A percentile compares a stretch with the other conserved stretches of the same genome.
Evolutionary conservation across 208 protist species (phyloP).

Genomic region (Trypanosoma vivax): DNA sequence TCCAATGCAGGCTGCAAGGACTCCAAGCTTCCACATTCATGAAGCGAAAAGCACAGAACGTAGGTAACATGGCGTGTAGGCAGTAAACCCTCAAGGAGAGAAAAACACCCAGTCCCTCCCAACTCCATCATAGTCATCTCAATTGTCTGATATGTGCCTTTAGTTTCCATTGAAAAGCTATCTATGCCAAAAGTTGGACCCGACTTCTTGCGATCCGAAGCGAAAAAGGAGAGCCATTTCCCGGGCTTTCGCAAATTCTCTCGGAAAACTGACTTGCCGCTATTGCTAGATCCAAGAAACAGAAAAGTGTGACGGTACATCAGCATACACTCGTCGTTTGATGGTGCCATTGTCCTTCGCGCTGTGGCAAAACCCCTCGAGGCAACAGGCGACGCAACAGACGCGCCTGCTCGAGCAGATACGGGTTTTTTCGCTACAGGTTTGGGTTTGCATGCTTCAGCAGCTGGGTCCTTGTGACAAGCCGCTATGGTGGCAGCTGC

Average conservation of each 20-base stretch:
- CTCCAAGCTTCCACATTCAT: slow-evolving; percentile 25
- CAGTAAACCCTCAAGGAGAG: slow-evolving; percentile 47
- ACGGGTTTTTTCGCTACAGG: no score
- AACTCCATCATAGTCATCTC: slow-evolving; percentile 58
- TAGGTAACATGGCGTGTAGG: slow-evolving; percentile 64
- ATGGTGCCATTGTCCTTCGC: background rate
- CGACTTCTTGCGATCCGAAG: slow-evolving; percentile 9
- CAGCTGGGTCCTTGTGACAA: background rate
- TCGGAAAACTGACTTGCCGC: slow-evolving; percentile 51
- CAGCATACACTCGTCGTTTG: slow-evolving; percentile 20
- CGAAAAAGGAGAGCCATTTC: slow-evolving; percentile 42
- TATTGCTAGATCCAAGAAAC: slow-evolving; percentile 40
- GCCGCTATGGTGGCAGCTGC: no score
- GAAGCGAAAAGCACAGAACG: slow-evolving; percentile 66
- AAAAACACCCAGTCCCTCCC: slow-evolving; percentile 57
- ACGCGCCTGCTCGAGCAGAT: no score
- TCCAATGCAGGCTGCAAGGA: slow-evolving; percentile 45
- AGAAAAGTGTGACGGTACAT: slow-evolving; percentile 68
- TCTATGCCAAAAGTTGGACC: slow-evolving; percentile 23
- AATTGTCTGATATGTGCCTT: slow-evolving; percentile 13
- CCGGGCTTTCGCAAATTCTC: slow-evolving; percentile 50
- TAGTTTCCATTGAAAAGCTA: slow-evolving; percentile 8
- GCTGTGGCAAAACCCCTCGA: no score
- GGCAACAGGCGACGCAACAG: no score
- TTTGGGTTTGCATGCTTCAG: background rate